These are phyloP conservation scores for Starmerella tilneyi DNA, from an alignment of 805 yeast genomes.

Conservation along the genomic window DNA sequence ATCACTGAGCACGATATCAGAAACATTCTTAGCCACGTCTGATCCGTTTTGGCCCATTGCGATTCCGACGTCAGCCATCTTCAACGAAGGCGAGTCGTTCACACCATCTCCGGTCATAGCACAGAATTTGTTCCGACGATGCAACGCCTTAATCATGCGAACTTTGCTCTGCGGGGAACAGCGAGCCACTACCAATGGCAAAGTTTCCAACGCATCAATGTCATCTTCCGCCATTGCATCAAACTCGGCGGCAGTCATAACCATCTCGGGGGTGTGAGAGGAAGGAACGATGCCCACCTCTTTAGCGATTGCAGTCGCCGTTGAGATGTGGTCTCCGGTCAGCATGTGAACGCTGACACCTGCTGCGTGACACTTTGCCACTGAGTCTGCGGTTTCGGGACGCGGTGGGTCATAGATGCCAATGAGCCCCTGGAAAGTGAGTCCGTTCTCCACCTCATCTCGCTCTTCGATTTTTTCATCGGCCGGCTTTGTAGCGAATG, in stretches of 20 bases:
- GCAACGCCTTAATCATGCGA: conserved; percentile 67
- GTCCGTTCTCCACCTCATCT: conserved; percentile 40
- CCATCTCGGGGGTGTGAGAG: conserved; percentile 46
- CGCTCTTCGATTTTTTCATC: conserved; percentile 26
- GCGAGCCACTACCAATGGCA: conserved; percentile 70
- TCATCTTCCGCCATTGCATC: conserved; percentile 52
- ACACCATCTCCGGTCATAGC: conserved; percentile 86
- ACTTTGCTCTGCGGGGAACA: conserved; percentile 79
- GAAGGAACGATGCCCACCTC: conserved; percentile 71
- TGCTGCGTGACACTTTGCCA: conserved; percentile 56
- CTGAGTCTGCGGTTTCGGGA: conserved; percentile 54
- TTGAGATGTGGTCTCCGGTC: conserved; percentile 72
- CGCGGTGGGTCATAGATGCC: conserved; percentile 80
- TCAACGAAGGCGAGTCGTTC: conserved; percentile 68
- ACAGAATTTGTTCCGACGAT: conserved; percentile 49
- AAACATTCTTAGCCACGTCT: conserved; percentile 77
- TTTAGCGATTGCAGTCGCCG: conserved; percentile 69
- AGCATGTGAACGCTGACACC: conserved; percentile 75
- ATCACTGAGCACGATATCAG: conserved; percentile 65
- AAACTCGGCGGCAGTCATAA: conserved; percentile 65
- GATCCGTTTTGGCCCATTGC: conserved; percentile 78
- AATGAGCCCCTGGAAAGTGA: conserved; percentile 55
- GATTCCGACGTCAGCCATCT: conserved; percentile 70
- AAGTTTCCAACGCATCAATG: conserved; percentile 50
- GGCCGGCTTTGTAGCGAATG: conserved; percentile 46